Conservation (phyloP, 192 early-diverging fungal genomes). For the Coemansia sp. region DNA sequence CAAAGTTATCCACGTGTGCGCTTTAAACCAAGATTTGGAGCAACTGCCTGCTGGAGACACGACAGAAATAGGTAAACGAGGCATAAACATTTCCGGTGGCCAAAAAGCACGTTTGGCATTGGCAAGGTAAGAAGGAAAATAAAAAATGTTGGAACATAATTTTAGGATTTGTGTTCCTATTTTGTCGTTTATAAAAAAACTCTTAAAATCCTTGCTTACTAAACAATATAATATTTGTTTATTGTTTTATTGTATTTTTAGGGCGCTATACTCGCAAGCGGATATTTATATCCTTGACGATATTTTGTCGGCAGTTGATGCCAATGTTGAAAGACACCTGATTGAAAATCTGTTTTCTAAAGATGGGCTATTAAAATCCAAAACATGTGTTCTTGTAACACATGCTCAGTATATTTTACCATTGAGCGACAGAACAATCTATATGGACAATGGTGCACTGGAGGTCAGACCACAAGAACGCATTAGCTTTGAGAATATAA, state of each 20-base stretch:
- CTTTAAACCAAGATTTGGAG: slow-evolving; percentile 83
- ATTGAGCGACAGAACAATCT: slow-evolving; percentile 20
- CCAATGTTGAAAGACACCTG: slow-evolving; percentile 60
- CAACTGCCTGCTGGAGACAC: slow-evolving; percentile 84
- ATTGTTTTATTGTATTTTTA: too few species aligned
- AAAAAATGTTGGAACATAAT: too few species aligned
- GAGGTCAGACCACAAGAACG: slow-evolving; percentile 49
- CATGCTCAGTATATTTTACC: slow-evolving; percentile 32
- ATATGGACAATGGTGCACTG: slow-evolving; percentile 8
- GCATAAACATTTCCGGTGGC: slow-evolving; percentile 89
- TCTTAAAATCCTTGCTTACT: not conserved
- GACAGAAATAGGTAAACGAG: slow-evolving; percentile 91
- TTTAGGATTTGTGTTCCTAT: too few species aligned
- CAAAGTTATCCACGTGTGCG: slow-evolving; percentile 76
- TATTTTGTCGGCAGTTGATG: slow-evolving; percentile 77
- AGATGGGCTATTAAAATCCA: slow-evolving; percentile 51
- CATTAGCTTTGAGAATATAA: slow-evolving; percentile 36
- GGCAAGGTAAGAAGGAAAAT: slow-evolving; percentile 53
- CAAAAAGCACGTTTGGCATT: slow-evolving; percentile 83
- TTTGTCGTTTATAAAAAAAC: not conserved
- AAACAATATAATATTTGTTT: too few species aligned
- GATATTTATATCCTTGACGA: slow-evolving; percentile 79
- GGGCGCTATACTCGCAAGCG: slow-evolving; percentile 66
- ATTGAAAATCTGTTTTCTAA: slow-evolving; percentile 60
- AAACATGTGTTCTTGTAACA: slow-evolving; percentile 51